Evolutionary conservation across 352 stramenopile genomes (phyloP), one percentile per base, ranked within the genome.

Genomic region (Phytopythium vexans): DNA sequence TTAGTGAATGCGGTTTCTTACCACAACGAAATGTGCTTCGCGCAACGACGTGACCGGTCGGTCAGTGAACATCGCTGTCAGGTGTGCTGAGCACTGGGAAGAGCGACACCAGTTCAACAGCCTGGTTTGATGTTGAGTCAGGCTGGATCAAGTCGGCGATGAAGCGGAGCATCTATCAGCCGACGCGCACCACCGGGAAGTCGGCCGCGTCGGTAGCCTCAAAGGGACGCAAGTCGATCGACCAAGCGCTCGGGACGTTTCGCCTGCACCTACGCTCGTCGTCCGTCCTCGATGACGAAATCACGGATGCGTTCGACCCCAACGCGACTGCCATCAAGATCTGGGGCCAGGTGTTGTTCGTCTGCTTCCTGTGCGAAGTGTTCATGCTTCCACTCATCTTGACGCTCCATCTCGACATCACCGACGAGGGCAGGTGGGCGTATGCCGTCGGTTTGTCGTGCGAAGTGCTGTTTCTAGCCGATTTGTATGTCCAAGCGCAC

Each of bases 341-440:
- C 0, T 92, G 82, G 82, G 65, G 83, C 12, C 72, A 89, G 49
- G 21, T 77, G 9, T 47, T 92, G 42, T 59, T 92, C 15, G 38
- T 68, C 4, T 70, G 65, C 3, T 44, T 86, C 4, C 53, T 87
- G 1, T 87, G 76, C 56, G 64, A 90, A 51, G 50, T 65, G 15
- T 88, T 88, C 42, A 39, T 79, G 11, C 44, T 88, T 1, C 77
- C 77, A 9, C 83, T 85, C 35, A 64, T 89, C 27, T 33, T 89
- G 10, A 59, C 62, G 0, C 89, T 88, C 58, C 39, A 73, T 3
- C n/a, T 78, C 9, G 31, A 64, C 1, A 41, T 77, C 2, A 27
- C 52, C 1, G 12, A 8, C 1, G 48, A 54, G 0, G 48, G 11
- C 8, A 12, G 39, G 48, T 15, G 33, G 12, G 48, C 37, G 0